phyloP scores from a whole-genome alignment of 345 rosid species.

The Euclidium syriacum region DNA sequence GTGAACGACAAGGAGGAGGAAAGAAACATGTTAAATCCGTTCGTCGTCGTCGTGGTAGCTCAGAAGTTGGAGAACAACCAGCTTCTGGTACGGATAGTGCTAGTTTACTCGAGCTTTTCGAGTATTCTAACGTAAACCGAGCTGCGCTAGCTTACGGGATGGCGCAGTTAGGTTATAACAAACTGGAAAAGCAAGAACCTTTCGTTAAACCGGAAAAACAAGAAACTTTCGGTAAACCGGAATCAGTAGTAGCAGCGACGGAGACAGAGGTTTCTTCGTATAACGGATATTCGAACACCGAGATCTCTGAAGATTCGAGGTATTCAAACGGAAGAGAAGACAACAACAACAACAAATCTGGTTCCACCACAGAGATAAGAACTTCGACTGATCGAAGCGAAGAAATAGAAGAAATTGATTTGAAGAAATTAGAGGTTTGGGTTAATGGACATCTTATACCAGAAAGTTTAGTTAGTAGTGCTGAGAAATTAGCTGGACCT shows the following conservation, averaged over 20 bases:
- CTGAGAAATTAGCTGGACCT: constrained; percentile 63
- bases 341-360: constrained; percentile 34
- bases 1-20: too few relatives aligned
- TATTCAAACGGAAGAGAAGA: constrained; percentile 41
- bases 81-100: constrained; percentile 11
- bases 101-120: constrained; percentile 31
- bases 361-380: constrained; percentile 36
- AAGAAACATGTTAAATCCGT: constrained; percentile 24
- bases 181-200: constrained; percentile 27
- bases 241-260: constrained; percentile 30
- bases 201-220: constrained; percentile 30
- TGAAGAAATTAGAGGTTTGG: constrained; percentile 34
- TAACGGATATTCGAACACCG: constrained; percentile 34
- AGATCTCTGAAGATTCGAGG: constrained; percentile 40
- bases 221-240: constrained; percentile 37
- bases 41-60: constrained; percentile 11
- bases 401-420: too few relatives aligned
- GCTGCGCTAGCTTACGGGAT: constrained; percentile 32
- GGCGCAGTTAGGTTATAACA: constrained; percentile 24
- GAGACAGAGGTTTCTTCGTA: constrained; percentile 49
- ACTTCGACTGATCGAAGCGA: constrained; percentile 33
- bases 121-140: constrained; percentile 31
- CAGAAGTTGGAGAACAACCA: constrained; percentile 7
- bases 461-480: constrained; percentile 40
- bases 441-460: constrained; percentile 60